Base-by-base conservation (phyloP, 805 yeast species). In the Kuraishia ogatae region DNA sequence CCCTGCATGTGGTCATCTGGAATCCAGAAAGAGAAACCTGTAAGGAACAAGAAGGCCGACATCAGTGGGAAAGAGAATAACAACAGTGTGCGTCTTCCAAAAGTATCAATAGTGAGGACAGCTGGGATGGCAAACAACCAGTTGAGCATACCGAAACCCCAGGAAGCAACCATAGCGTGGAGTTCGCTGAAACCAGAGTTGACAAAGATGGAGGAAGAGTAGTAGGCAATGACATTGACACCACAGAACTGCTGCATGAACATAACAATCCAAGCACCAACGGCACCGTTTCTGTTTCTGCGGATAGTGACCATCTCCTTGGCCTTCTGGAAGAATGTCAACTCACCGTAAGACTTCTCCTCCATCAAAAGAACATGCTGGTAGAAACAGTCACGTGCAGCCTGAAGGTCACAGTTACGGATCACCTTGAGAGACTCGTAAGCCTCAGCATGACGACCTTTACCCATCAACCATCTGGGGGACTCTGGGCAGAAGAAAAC, bases 171-270 rank as follows among this genome's bases (percentile, higher is more conserved):
- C 64, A 89, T 69, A 0, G 96, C 84, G 56, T 80, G 75, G 58
- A 79, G 74, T 58, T 79, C 81, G 48, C 79, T 69, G 69, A 85
- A 84, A 49, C 86, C 87, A 22, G 91, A 82, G 56, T 83, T 78
- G 22, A 77, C 68, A 71, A 89, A 89, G 56, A 89, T 89, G 10
- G 87, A 76, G 0, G 94, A 84, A 1, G 93, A 86, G 69, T 87
- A 89, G 71, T 88, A 87, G 20, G 96, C 93, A 70, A 89, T 88
- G 54, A 89, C 93, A 64, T 89, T 89, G 67, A 89, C 82, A 62
- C 96, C 96, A 71, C 96, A 89, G 72, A 89, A 87, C 68, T 89
- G 96, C 73, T 89, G 96, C 89, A 86, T 85, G 65, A 89, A 87
- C 83, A 90, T 89, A 57, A 84, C 89, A 59, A 89, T 78, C 80